Evolutionary conservation across 805 yeast species (phyloP).

Genomic region (Scheffersomyces ergatensis): DNA sequence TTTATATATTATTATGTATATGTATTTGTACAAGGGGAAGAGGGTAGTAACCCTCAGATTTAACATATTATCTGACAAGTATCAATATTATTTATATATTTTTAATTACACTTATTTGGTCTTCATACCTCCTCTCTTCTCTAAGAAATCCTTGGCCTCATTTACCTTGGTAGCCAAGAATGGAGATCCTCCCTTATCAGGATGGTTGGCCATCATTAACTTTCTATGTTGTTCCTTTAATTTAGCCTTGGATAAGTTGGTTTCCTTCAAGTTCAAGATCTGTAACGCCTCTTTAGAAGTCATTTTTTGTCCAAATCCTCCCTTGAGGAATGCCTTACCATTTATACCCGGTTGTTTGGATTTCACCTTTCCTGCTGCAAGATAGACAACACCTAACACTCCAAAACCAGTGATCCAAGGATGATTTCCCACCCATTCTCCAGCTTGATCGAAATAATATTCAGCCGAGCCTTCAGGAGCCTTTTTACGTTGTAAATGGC

Average conservation of each 20-base stretch:
- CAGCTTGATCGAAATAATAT: slow-evolving; percentile 60
- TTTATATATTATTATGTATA: no score
- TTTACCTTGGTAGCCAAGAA: slow-evolving; percentile 87
- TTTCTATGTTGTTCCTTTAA: slow-evolving; percentile 78
- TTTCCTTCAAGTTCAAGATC: slow-evolving; percentile 73
- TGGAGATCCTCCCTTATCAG: slow-evolving; percentile 92
- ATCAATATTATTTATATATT: no score
- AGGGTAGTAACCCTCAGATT: no score
- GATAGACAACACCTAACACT: slow-evolving; percentile 59
- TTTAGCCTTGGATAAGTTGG: slow-evolving; percentile 57
- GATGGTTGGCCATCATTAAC: slow-evolving; percentile 87
- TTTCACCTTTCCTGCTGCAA: slow-evolving; percentile 66
- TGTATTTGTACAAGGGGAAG: no score
- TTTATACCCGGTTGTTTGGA: slow-evolving; percentile 63
- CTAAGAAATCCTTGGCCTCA: slow-evolving; percentile 84
- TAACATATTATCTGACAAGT: no score
- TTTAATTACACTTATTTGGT: slow-evolving; percentile 23
- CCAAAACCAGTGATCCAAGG: slow-evolving; percentile 75
- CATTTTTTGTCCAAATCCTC: slow-evolving; percentile 93
- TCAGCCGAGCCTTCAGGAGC: slow-evolving; percentile 51
- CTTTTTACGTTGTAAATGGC: slow-evolving; percentile 38
- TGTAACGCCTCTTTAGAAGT: slow-evolving; percentile 83
- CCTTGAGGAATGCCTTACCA: slow-evolving; percentile 71
- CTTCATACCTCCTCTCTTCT: slow-evolving; percentile 59
- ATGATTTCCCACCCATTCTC: slow-evolving; percentile 66